These are phyloP conservation scores for Trichoderma koningiopsis DNA, from an alignment of 2,329 filamentous ascomycete genomes.

Conservation along the genomic window DNA sequence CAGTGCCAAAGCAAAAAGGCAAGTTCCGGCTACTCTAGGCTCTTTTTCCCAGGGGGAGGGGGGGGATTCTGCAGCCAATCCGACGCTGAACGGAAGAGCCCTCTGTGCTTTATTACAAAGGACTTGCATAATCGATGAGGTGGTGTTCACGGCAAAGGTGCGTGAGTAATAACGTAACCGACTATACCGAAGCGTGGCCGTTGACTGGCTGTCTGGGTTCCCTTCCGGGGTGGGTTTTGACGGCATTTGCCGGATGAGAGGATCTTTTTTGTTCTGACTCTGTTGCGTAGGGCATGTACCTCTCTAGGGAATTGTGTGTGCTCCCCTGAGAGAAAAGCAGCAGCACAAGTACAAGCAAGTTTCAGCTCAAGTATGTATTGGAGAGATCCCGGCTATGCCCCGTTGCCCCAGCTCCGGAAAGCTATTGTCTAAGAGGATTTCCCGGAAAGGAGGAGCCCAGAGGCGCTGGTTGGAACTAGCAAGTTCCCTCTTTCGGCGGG, in stretches of 20 bases:
- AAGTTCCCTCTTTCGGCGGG: background rate
- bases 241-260: conserved; percentile 22
- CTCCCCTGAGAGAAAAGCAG: background rate
- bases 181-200: conserved; percentile 22
- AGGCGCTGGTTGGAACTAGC: background rate
- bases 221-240: background rate
- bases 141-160: background rate
- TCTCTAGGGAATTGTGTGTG: background rate
- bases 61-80: background rate
- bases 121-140: background rate
- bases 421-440: conserved; percentile 21
- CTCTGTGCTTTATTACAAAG: background rate
- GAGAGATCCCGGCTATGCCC: background rate
- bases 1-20: background rate
- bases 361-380: background rate
- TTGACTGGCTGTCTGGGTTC: background rate
- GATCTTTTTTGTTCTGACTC: background rate
- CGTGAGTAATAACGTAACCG: conserved; percentile 7
- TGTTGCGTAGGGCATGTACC: background rate
- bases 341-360: no score
- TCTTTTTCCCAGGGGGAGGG: background rate
- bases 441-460: conserved; percentile 14
- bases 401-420: background rate
- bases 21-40: conserved; percentile 26
- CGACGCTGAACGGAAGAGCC: background rate